These are phyloP conservation scores for Vanrija sp. DNA, from an alignment of 1,284 basidiomycete genomes.

Conservation along the genomic window DNA sequence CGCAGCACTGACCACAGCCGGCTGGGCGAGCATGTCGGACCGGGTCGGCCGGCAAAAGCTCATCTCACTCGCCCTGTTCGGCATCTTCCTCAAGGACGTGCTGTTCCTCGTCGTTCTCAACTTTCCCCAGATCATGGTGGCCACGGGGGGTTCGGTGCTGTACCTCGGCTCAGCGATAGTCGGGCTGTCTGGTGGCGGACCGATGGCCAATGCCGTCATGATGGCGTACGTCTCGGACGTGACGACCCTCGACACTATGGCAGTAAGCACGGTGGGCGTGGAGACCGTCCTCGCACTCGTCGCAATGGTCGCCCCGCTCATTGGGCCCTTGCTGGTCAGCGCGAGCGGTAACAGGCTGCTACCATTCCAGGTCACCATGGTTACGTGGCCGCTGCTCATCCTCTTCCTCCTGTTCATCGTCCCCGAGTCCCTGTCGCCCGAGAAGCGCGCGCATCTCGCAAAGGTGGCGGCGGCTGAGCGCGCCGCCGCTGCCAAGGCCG, in stretches of 20 bases:
- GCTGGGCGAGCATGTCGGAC: conserved; percentile 1
- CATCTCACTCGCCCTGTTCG: background rate
- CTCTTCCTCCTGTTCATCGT: background rate
- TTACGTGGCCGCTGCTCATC: background rate
- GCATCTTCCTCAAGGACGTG: background rate
- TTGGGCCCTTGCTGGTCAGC: background rate
- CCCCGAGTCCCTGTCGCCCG: background rate
- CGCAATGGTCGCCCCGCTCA: background rate
- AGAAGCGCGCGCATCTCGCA: no score
- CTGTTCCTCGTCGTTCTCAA: background rate
- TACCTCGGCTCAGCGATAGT: background rate
- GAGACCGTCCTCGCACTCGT: background rate
- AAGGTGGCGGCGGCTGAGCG: no score
- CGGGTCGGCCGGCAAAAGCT: background rate
- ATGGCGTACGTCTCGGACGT: background rate
- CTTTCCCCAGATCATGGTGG: background rate
- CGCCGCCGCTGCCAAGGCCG: background rate
- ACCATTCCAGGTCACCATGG: background rate
- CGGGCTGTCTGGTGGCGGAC: background rate
- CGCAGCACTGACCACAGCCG: background rate
- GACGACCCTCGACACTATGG: background rate
- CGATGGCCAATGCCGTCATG: background rate
- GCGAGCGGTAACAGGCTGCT: background rate
- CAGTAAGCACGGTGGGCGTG: background rate
- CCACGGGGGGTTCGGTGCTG: background rate